Evolutionary conservation across 176 grass and related monocot species (phyloP).

Genomic region (Eremochloa ophiuroides): DNA sequence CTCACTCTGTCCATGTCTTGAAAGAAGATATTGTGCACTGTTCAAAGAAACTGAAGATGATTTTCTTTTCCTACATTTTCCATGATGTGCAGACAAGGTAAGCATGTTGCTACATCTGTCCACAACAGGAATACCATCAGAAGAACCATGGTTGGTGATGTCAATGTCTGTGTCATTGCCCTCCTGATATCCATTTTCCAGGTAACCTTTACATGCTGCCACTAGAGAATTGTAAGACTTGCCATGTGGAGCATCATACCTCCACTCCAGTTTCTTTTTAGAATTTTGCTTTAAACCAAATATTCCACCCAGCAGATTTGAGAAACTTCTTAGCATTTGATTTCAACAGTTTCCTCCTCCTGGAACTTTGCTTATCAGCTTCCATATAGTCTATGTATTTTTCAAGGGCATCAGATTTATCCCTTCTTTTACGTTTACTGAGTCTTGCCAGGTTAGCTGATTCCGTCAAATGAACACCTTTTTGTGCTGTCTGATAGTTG

Average conservation of each 20-base stretch:
- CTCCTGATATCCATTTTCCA: conserved; percentile 19
- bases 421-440: conserved; percentile 27
- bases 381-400: conserved; percentile 47
- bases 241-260: conserved; percentile 43
- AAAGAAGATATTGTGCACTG: conserved; percentile 15
- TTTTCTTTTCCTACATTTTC: conserved; percentile 51
- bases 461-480: conserved; percentile 1
- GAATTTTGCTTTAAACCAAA: conserved; percentile 19
- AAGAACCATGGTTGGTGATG: background rate
- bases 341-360: conserved; percentile 30
- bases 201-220: conserved; percentile 53
- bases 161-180: conserved; percentile 16
- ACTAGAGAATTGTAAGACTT: conserved; percentile 54
- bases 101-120: conserved; percentile 12
- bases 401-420: conserved; percentile 31
- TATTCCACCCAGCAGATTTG: conserved; percentile 48
- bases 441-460: background rate
- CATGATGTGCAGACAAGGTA: conserved; percentile 10
- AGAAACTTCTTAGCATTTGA: conserved; percentile 60
- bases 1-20: conserved; percentile 18
- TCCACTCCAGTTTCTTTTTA: conserved; percentile 18
- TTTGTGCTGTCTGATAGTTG: background rate
- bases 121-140: background rate
- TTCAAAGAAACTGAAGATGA: conserved; percentile 15
- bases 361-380: conserved; percentile 20